Percentiles rank a stretch among this genome's conserved stretches.
phyloP scores from a whole-genome alignment of 2,329 filamentous ascomycete genomes.

The Scytalidium lignicola region DNA sequence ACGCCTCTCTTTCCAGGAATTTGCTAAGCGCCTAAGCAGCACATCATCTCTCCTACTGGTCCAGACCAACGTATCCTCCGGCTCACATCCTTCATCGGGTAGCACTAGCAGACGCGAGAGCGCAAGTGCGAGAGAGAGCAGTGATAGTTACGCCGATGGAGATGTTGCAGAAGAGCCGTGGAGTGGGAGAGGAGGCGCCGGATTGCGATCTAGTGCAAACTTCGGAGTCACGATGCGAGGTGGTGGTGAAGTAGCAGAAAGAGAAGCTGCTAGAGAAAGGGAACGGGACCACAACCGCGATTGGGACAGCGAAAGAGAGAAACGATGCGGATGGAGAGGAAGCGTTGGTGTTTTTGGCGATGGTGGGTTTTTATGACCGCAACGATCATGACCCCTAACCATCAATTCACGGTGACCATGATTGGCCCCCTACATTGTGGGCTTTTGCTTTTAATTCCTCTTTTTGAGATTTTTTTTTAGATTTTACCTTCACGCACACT shows the following conservation, averaged over 20 bases:
- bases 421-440: too few species aligned
- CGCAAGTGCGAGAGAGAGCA: constrained; percentile 15
- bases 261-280: constrained; percentile 3
- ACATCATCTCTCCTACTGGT: constrained; percentile 55
- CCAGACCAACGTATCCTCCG: constrained; percentile 45
- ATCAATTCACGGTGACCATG: too few species aligned
- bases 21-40: constrained; percentile 55
- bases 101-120: neutral
- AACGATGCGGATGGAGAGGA: constrained; percentile 51
- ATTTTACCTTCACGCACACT: neutral
- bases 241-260: constrained; percentile 1
- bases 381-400: too few species aligned
- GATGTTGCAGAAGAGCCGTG: neutral
- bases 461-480: neutral
- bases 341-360: constrained; percentile 53
- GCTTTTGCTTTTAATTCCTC: neutral
- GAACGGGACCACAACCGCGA: constrained; percentile 13
- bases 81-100: constrained; percentile 7
- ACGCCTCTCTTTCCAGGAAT: constrained; percentile 56
- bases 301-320: constrained; percentile 14
- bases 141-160: constrained; percentile 16
- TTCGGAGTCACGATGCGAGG: neutral
- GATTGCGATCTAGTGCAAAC: neutral
- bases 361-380: constrained; percentile 48
- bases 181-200: neutral